phyloP scores from a whole-genome alignment of 805 yeast species.

The Myxozyma kluyveri region DNA sequence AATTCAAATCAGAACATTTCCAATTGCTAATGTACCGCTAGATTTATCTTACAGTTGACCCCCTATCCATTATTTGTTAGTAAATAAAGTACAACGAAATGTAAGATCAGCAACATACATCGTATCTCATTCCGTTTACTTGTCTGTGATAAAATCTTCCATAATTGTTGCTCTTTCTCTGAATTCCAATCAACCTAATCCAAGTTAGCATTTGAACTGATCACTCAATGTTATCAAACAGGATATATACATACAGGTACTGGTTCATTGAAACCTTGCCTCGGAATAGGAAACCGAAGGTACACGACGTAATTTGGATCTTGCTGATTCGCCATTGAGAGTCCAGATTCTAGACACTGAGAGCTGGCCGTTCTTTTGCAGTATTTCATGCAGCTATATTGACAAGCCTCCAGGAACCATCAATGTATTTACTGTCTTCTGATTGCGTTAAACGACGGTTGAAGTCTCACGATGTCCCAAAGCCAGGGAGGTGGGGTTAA shows the following conservation, averaged over 20 bases:
- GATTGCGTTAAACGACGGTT: no score
- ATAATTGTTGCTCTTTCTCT: conserved; percentile 37
- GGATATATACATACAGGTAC: conserved; percentile 29
- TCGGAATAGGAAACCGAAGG: conserved; percentile 45
- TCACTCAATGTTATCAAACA: no score
- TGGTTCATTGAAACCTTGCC: conserved; percentile 46
- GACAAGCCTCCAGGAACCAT: no score
- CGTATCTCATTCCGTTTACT: conserved; percentile 37
- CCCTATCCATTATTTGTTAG: conserved; percentile 33
- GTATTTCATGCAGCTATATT: no score
- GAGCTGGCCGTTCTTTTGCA: no score
- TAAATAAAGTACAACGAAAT: background rate
- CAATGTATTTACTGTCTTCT: no score
- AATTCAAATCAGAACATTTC: no score
- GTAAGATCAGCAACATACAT: conserved; percentile 30
- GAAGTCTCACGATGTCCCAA: no score
- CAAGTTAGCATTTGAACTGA: background rate
- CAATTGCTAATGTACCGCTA: no score
- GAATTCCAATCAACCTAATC: conserved; percentile 36
- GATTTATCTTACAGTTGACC: conserved; percentile 38
- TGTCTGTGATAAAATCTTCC: conserved; percentile 39
- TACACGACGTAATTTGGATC: conserved; percentile 39
- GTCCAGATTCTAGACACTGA: no score
- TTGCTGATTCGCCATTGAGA: background rate
- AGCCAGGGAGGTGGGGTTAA: no score